A percentile compares a stretch with the other conserved stretches of the same genome.
phyloP scores from a whole-genome alignment of 1,284 basidiomycete species.

The Mycena sp. region DNA sequence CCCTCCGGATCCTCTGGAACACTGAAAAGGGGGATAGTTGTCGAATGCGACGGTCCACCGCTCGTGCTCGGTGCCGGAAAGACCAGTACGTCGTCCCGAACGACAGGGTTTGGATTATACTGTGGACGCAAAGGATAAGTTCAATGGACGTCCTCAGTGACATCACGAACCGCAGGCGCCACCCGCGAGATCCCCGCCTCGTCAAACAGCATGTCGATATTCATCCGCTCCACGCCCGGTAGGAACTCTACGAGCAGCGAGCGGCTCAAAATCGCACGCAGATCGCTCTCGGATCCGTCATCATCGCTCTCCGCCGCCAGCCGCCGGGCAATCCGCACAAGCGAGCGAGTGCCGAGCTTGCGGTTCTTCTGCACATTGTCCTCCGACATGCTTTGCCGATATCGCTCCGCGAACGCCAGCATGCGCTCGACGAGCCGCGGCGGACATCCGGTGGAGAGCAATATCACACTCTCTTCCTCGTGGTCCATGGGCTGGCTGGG shows the following conservation, averaged over 20 bases:
- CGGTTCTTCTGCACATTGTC: slow-evolving; percentile 68
- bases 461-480: slow-evolving; percentile 57
- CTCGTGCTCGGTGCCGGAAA: slow-evolving; percentile 56
- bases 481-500: slow-evolving; percentile 66
- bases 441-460: slow-evolving; percentile 55
- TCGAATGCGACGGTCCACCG: slow-evolving; percentile 43
- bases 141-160: slow-evolving; percentile 3
- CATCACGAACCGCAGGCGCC: slow-evolving; percentile 52
- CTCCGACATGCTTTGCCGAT: slow-evolving; percentile 60
- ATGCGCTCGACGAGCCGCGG: slow-evolving; percentile 44
- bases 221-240: slow-evolving; percentile 65
- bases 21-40: slow-evolving; percentile 60
- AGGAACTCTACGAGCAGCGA: slow-evolving; percentile 69
- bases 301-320: slow-evolving; percentile 43
- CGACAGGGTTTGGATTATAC: slow-evolving; percentile 59
- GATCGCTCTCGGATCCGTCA: slow-evolving; percentile 47
- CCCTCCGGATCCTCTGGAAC: slow-evolving; percentile 59
- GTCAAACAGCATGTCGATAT: slow-evolving; percentile 59
- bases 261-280: slow-evolving; percentile 57
- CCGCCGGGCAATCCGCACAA: slow-evolving; percentile 63
- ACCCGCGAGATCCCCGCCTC: slow-evolving; percentile 57
- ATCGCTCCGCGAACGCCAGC: slow-evolving; percentile 63
- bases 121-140: slow-evolving; percentile 33
- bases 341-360: slow-evolving; percentile 66
- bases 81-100: slow-evolving; percentile 49